Evolutionary conservation across 345 rosid genomes (phyloP), one percentile per base, ranked within the genome.

Genomic region (Mallotus nudiflorus): DNA sequence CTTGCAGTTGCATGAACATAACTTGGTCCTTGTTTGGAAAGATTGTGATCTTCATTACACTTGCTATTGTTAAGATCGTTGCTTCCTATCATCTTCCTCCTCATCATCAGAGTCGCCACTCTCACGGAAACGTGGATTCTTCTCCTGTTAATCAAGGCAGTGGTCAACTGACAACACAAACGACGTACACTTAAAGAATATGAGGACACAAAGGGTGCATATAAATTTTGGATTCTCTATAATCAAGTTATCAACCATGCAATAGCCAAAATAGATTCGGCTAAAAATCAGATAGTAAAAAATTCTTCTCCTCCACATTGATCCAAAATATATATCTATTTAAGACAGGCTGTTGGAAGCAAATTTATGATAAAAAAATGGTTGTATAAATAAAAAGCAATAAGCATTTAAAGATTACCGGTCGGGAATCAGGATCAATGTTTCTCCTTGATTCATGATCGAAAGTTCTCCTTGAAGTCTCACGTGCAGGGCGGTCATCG

Each of bases 81-180:
- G 80, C 82, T 88, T 87, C 72, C 82, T 68, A 25, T 86, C 92
- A 74, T 89, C 97, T 29, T 93, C 98, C 55, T 89, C 98, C 0
- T 95, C 99, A 1, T 95, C 97, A 71, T 94, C 98, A 5, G 99
- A 95, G 77, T 92, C 91, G 0, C 96, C 91, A 16, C 97, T 92
- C 82, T 92, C 99, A 3, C 99, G 97, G 74, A 95, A 95, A 18
- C 99, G 90, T 16, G 99, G 99, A 78, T 95, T 92, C 87, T 95
- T 90, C 81, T 92, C 99, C 97, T 95, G 84, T 82, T 42, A 55
- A 24, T 66, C 7, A 52, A 74, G 71, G 51, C n/a, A 65, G 27
- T 27, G 59, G 31, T 22, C 54, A 42, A 29, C 29, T 28, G 61
- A 58, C 33, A 42, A 68, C 37, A n/a, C 9, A 13, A 25, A 37